Evolutionary conservation across 352 stramenopile species (phyloP).

Genomic region (Phytophthora macrochlamydospora): DNA sequence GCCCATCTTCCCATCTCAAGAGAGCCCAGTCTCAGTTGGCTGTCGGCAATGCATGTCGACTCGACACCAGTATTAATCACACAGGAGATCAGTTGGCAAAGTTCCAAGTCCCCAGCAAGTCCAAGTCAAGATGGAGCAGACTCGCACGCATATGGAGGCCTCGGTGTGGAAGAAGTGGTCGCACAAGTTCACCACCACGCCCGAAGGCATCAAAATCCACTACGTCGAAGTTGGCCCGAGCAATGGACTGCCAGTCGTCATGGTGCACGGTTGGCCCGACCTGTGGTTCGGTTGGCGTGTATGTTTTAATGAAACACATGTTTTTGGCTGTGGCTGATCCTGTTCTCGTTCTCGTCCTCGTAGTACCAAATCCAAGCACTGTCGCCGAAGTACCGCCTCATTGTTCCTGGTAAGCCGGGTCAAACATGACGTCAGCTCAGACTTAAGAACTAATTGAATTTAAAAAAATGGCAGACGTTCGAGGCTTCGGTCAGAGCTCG

Average conservation of each 20-base stretch:
- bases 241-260: slow-evolving; percentile 45
- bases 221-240: slow-evolving; percentile 54
- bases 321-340: not conserved
- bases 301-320: slow-evolving; percentile 1
- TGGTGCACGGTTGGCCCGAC: slow-evolving; percentile 61
- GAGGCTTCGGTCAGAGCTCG: slow-evolving; percentile 58
- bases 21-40: slow-evolving; percentile 2
- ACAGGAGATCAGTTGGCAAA: slow-evolving; percentile 22
- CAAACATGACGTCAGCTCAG: not conserved
- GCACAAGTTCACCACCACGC: slow-evolving; percentile 38
- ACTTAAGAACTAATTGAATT: not conserved
- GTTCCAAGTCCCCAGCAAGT: slow-evolving; percentile 21
- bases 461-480: slow-evolving; percentile 33
- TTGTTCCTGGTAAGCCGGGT: slow-evolving; percentile 33
- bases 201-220: slow-evolving; percentile 46
- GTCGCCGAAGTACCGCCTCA: slow-evolving; percentile 39
- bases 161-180: slow-evolving; percentile 39
- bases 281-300: slow-evolving; percentile 53
- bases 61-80: slow-evolving; percentile 8
- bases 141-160: slow-evolving; percentile 19
- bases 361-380: slow-evolving; percentile 49
- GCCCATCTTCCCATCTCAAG: slow-evolving; percentile 16
- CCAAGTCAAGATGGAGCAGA: slow-evolving; percentile 19
- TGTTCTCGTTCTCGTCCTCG: not conserved
- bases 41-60: not conserved